Percentiles rank a stretch among this genome's conserved stretches.
phyloP scores from a whole-genome alignment of 306 rosid genomes.

The Prunus persica region DNA sequence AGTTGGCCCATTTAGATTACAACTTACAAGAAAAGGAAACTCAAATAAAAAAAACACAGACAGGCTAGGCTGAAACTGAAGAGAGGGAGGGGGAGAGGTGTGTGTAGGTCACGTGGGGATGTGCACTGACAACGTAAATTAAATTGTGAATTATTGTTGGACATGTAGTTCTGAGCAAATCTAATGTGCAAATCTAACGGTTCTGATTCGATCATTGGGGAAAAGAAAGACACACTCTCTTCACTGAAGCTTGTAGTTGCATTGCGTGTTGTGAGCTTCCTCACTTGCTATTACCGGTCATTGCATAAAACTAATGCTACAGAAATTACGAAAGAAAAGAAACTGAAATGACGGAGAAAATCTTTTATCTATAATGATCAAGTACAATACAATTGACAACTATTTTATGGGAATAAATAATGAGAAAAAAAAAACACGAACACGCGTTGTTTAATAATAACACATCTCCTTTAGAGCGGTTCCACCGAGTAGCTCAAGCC shows the following conservation, averaged over 20 bases:
- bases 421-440: not conserved
- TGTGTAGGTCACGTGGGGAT: not conserved
- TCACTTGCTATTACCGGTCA: slow-evolving; percentile 2
- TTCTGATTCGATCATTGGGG: not conserved
- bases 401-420: not conserved
- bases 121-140: not conserved
- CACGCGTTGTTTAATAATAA: not conserved
- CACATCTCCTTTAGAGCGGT: not conserved
- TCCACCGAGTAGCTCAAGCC: too few species aligned
- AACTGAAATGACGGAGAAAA: too few species aligned
- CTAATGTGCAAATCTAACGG: not conserved
- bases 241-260: not conserved
- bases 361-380: too few species aligned
- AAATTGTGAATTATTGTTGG: not conserved
- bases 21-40: too few species aligned
- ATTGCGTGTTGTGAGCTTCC: not conserved
- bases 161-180: not conserved
- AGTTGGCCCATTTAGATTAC: too few species aligned
- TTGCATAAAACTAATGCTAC: too few species aligned
- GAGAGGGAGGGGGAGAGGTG: too few species aligned
- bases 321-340: too few species aligned
- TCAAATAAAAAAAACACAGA: too few species aligned
- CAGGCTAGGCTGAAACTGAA: too few species aligned
- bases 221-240: too few species aligned
- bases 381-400: not conserved